phyloP scores from a whole-genome alignment of 352 stramenopile genomes.

The Globisporangium paroecandrum region DNA sequence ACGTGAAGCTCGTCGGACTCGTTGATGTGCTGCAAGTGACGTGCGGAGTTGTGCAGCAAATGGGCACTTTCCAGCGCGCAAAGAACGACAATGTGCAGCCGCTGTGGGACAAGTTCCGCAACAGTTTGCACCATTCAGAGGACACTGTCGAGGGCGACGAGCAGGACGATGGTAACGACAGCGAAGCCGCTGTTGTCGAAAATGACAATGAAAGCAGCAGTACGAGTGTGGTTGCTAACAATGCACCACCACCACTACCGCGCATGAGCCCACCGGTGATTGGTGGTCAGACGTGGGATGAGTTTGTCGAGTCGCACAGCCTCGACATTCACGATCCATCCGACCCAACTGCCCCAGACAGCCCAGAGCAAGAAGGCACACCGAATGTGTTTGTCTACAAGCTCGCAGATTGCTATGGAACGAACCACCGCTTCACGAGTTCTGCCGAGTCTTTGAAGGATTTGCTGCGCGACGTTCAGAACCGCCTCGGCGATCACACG shows the following conservation, averaged over 20 bases:
- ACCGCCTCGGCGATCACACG: constrained; percentile 66
- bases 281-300: constrained; percentile 39
- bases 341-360: constrained; percentile 28
- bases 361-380: constrained; percentile 19
- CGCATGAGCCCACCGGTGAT: constrained; percentile 26
- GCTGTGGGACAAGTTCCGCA: constrained; percentile 74
- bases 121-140: constrained; percentile 40
- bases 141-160: constrained; percentile 28
- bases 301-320: constrained; percentile 36
- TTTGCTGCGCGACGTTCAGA: constrained; percentile 68
- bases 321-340: constrained; percentile 19
- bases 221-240: not conserved
- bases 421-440: constrained; percentile 84
- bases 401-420: constrained; percentile 74
- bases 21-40: constrained; percentile 96
- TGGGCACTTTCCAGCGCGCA: constrained; percentile 67
- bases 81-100: constrained; percentile 70
- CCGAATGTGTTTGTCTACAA: constrained; percentile 81
- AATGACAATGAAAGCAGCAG: not conserved
- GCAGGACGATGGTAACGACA: constrained; percentile 22
- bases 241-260: not conserved
- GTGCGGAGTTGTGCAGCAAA: constrained; percentile 81
- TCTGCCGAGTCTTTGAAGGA: constrained; percentile 73
- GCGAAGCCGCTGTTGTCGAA: constrained; percentile 3
- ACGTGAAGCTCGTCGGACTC: constrained; percentile 89